Evolutionary conservation across 768 basidiomycete species (phyloP).

Genomic region (Solioccasus polychromus): DNA sequence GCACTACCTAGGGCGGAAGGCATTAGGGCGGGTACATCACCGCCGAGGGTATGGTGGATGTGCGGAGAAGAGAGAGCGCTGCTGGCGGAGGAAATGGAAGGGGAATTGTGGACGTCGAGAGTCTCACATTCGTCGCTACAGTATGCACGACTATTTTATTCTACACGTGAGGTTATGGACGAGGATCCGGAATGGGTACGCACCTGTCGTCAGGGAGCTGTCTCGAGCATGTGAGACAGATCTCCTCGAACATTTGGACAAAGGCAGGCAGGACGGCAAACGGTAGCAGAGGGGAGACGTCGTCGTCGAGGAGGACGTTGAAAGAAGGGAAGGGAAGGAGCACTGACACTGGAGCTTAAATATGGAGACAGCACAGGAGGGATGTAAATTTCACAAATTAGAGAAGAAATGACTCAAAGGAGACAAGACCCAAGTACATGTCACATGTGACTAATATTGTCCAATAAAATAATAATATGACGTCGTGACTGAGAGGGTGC

Average conservation of each 20-base stretch:
- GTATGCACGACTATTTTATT: slow-evolving; percentile 55
- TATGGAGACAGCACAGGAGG: slow-evolving; percentile 36
- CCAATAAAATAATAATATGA: not conserved
- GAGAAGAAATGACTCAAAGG: slow-evolving; percentile 33
- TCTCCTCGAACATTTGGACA: slow-evolving; percentile 70
- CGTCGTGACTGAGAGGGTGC: too few species aligned
- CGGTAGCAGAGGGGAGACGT: slow-evolving; percentile 1
- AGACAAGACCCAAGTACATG: slow-evolving; percentile 25
- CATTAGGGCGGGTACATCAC: slow-evolving; percentile 67
- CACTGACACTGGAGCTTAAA: slow-evolving; percentile 27
- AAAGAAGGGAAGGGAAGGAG: slow-evolving; percentile 18
- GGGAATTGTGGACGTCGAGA: slow-evolving; percentile 56
- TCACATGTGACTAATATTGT: slow-evolving; percentile 22
- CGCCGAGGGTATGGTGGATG: slow-evolving; percentile 48
- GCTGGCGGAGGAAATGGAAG: slow-evolving; percentile 61
- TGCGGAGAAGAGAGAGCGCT: slow-evolving; percentile 69
- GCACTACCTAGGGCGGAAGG: slow-evolving; percentile 56
- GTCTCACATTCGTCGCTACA: slow-evolving; percentile 69
- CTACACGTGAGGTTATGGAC: slow-evolving; percentile 16
- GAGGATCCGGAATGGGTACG: slow-evolving; percentile 23
- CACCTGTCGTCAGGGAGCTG: slow-evolving; percentile 63
- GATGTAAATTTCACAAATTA: slow-evolving; percentile 36
- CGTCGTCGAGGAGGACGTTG: slow-evolving; percentile 16
- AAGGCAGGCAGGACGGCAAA: not conserved
- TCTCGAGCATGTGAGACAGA: slow-evolving; percentile 71